phyloP scores from a whole-genome alignment of 2,329 filamentous ascomycete species.

The Arthrobotrys musiformis region DNA sequence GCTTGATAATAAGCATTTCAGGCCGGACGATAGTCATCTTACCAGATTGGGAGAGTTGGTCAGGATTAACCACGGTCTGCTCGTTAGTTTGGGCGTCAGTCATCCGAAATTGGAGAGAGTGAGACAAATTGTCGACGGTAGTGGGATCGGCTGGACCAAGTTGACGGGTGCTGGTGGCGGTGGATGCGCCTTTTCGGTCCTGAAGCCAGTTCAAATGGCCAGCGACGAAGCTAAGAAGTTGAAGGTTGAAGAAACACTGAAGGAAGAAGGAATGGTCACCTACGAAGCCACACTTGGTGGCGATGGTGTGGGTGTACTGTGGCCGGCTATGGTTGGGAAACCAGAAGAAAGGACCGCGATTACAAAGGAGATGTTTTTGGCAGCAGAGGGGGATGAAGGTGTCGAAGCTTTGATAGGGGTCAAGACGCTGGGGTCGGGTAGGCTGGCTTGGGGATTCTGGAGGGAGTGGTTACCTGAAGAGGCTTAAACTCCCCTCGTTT shows the following conservation, averaged over 20 bases:
- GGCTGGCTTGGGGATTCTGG: slow-evolving; percentile 90
- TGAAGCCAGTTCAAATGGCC: slow-evolving; percentile 66
- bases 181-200: slow-evolving; percentile 90
- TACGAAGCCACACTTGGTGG: slow-evolving; percentile 92
- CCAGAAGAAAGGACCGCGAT: slow-evolving; percentile 89
- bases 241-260: slow-evolving; percentile 73
- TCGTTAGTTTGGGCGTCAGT: slow-evolving; percentile 91
- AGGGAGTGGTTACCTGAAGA: slow-evolving; percentile 64
- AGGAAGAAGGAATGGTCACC: slow-evolving; percentile 78
- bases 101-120: slow-evolving; percentile 93
- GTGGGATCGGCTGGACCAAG: slow-evolving; percentile 95
- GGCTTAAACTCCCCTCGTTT: neutral
- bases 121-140: slow-evolving; percentile 87
- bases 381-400: slow-evolving; percentile 82
- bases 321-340: slow-evolving; percentile 85
- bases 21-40: slow-evolving; percentile 68
- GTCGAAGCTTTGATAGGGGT: slow-evolving; percentile 90
- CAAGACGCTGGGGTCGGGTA: slow-evolving; percentile 72
- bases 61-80: slow-evolving; percentile 89
- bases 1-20: slow-evolving; percentile 73
- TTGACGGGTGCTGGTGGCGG: slow-evolving; percentile 95
- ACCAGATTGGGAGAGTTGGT: slow-evolving; percentile 85
- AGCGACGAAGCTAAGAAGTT: slow-evolving; percentile 66
- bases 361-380: slow-evolving; percentile 86
- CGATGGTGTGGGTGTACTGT: slow-evolving; percentile 92